Evolutionary conservation across 2,329 filamentous ascomycete species (phyloP).

Genomic region (Curvularia sp.): DNA sequence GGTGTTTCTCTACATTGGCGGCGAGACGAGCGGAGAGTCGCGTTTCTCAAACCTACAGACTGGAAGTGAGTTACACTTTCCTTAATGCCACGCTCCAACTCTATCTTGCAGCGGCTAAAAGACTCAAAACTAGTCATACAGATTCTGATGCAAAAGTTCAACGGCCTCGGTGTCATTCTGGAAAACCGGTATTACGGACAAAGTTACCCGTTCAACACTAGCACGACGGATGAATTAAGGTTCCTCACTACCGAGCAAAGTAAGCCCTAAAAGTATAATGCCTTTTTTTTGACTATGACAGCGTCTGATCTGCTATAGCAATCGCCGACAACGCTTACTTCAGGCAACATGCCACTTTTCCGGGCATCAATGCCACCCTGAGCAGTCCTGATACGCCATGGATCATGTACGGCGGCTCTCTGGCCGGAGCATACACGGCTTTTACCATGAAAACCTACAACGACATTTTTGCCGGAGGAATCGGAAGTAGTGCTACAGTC

Average conservation of each 20-base stretch:
- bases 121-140: conserved; percentile 53
- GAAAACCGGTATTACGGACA: conserved; percentile 61
- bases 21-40: conserved; percentile 53
- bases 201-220: conserved; percentile 58
- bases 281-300: not conserved
- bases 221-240: conserved; percentile 58
- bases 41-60: conserved; percentile 52
- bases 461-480: conserved; percentile 57
- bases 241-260: conserved; percentile 61
- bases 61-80: conserved; percentile 43
- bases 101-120: not conserved
- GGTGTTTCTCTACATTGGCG: conserved; percentile 58
- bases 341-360: conserved; percentile 56
- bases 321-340: conserved; percentile 62
- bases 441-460: conserved; percentile 58
- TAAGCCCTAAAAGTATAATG: conserved; percentile 5
- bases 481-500: conserved; percentile 56
- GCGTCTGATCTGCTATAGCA: conserved; percentile 25
- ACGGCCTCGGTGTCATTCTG: conserved; percentile 62
- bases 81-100: not conserved
- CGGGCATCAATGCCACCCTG: conserved; percentile 53
- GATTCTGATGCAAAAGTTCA: conserved; percentile 62
- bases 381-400: conserved; percentile 56
- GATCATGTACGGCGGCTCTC: conserved; percentile 56
- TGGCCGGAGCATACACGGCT: conserved; percentile 55